Evolutionary conservation across 2,329 filamentous ascomycete species (phyloP).

Genomic region (Botrytis galanthina): DNA sequence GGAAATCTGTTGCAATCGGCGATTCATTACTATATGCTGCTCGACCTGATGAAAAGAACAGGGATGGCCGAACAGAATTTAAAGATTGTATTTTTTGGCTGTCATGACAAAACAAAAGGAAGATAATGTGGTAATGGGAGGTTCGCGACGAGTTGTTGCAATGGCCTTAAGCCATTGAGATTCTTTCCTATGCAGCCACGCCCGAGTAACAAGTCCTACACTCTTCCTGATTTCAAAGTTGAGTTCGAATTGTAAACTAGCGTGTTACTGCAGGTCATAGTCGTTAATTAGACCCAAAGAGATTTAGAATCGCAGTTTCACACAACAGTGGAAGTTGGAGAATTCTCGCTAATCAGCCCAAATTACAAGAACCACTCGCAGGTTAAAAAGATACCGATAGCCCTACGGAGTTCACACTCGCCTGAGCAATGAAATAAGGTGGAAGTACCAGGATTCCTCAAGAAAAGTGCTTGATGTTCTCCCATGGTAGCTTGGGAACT

Average conservation of each 20-base stretch:
- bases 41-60: too few relatives aligned
- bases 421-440: background rate
- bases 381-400: background rate
- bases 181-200: too few relatives aligned
- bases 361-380: background rate
- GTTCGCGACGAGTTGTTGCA: too few relatives aligned
- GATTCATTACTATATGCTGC: background rate
- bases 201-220: background rate
- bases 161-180: too few relatives aligned
- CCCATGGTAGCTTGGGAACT: background rate
- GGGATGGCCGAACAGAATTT: too few relatives aligned
- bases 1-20: background rate
- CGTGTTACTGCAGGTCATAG: background rate
- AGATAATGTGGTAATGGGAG: too few relatives aligned
- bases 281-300: background rate
- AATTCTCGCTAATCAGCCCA: background rate
- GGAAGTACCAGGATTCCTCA: background rate
- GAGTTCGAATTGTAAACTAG: background rate
- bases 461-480: background rate
- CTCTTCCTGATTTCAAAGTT: background rate
- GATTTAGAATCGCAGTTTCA: background rate
- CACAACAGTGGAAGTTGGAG: background rate
- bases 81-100: too few relatives aligned
- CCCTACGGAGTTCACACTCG: too few relatives aligned
- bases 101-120: too few relatives aligned